Percentiles rank a stretch among this genome's conserved stretches.
phyloP scores from a whole-genome alignment of 208 protist species.

The Trypanosoma cruzi region DNA sequence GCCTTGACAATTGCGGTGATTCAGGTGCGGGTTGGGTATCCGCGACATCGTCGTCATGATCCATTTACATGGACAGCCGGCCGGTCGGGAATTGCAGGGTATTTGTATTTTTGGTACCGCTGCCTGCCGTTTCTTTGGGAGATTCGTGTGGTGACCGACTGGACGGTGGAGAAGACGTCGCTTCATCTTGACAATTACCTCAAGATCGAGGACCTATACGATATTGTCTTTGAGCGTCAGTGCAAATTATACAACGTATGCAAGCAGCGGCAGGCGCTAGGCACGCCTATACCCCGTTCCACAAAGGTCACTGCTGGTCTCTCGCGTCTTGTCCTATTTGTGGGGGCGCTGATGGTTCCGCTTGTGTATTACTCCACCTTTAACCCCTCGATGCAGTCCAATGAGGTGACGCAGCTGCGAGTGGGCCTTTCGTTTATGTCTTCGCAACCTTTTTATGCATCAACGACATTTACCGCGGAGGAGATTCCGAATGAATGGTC shows the following conservation, averaged over 20 bases:
- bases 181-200: slow-evolving; percentile 74
- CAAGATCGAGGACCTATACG: slow-evolving; percentile 77
- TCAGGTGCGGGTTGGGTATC: slow-evolving; percentile 73
- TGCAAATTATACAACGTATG: slow-evolving; percentile 28
- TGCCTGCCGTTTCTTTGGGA: slow-evolving; percentile 85
- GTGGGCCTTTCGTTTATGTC: slow-evolving; percentile 60
- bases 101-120: slow-evolving; percentile 52
- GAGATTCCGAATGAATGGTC: slow-evolving; percentile 32
- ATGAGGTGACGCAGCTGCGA: slow-evolving; percentile 39
- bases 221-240: slow-evolving; percentile 52
- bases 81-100: slow-evolving; percentile 30
- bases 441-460: slow-evolving; percentile 50
- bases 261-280: slow-evolving; percentile 27
- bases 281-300: slow-evolving; percentile 34
- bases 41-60: slow-evolving; percentile 55
- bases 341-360: slow-evolving; percentile 72
- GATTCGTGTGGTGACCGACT: slow-evolving; percentile 73
- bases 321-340: slow-evolving; percentile 46
- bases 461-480: slow-evolving; percentile 33
- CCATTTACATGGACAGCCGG: slow-evolving; percentile 54
- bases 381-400: slow-evolving; percentile 68
- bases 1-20: slow-evolving; percentile 43
- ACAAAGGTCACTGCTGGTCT: slow-evolving; percentile 50
- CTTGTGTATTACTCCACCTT: slow-evolving; percentile 90
- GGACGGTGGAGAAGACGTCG: slow-evolving; percentile 67